These are phyloP conservation scores for Trichoderma lentiforme DNA, from an alignment of 2,329 filamentous ascomycete genomes.

Conservation along the genomic window DNA sequence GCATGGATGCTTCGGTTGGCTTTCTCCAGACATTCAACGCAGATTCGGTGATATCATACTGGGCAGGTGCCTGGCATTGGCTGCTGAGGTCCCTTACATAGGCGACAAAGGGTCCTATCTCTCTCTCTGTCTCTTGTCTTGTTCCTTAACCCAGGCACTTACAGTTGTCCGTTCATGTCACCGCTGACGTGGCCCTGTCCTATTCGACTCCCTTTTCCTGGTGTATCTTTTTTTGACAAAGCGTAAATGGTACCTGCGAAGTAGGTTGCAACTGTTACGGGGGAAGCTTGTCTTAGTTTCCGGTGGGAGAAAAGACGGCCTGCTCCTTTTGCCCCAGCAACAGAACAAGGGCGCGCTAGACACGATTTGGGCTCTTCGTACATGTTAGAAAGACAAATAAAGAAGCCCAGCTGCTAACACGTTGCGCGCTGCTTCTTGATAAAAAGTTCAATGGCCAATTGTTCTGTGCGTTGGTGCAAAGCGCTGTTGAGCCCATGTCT, in stretches of 20 bases:
- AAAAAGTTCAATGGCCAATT: not conserved
- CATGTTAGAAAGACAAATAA: not conserved
- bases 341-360: conserved; percentile 3
- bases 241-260: not conserved
- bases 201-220: not conserved
- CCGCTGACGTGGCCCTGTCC: conserved; percentile 6
- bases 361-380: not conserved
- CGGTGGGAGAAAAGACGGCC: not conserved
- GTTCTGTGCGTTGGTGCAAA: not conserved
- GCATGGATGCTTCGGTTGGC: conserved; percentile 9
- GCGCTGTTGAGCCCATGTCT: not conserved
- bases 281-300: conserved; percentile 10
- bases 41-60: not conserved
- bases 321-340: conserved; percentile 10
- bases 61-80: not conserved
- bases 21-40: conserved; percentile 5
- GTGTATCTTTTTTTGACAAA: not conserved
- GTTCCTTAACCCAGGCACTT: not conserved
- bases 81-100: not conserved
- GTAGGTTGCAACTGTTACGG: not conserved
- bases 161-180: not conserved
- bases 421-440: not conserved
- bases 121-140: not conserved
- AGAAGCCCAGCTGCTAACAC: not conserved
- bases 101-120: not conserved